Conservation (phyloP, 1,139 yeast species). For the Yamadazyma taylorii region DNA sequence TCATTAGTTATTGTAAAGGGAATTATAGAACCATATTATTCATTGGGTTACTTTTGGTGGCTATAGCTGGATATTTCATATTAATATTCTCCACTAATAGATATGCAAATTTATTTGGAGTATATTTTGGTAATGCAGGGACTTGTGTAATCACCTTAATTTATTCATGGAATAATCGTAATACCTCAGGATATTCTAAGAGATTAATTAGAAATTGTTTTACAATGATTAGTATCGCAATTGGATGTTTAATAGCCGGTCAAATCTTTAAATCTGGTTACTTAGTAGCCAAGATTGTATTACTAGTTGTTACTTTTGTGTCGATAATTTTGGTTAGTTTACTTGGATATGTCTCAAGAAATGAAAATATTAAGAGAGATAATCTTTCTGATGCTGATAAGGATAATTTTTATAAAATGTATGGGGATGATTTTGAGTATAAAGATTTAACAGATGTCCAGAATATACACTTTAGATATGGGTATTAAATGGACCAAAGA, state of each 20-base stretch:
- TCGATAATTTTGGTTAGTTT: slow-evolving; percentile 31
- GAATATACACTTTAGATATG: slow-evolving; percentile 34
- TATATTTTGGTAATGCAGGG: slow-evolving; percentile 37
- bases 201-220: slow-evolving; percentile 29
- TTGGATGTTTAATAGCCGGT: slow-evolving; percentile 41
- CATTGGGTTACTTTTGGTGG: slow-evolving; percentile 33
- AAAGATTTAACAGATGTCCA: slow-evolving; percentile 39
- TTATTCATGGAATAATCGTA: slow-evolving; percentile 36
- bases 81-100: slow-evolving; percentile 25
- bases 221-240: slow-evolving; percentile 36
- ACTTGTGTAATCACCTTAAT: slow-evolving; percentile 36
- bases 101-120: slow-evolving; percentile 35
- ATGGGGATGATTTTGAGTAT: slow-evolving; percentile 24
- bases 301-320: slow-evolving; percentile 30
- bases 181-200: slow-evolving; percentile 39
- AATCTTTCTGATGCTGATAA: slow-evolving; percentile 9
- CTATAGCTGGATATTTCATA: slow-evolving; percentile 38
- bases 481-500: slow-evolving; percentile 16
- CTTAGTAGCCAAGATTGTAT: slow-evolving; percentile 35
- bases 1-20: slow-evolving; percentile 22
- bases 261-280: slow-evolving; percentile 37
- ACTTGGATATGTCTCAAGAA: slow-evolving; percentile 25
- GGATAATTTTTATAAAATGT: slow-evolving; percentile 18
- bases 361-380: slow-evolving; percentile 29
- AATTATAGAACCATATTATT: slow-evolving; percentile 27